A percentile compares a stretch with the other conserved stretches of the same genome.
Conservation (phyloP, 208 protist species). For the Leptomonas seymouri region DNA sequence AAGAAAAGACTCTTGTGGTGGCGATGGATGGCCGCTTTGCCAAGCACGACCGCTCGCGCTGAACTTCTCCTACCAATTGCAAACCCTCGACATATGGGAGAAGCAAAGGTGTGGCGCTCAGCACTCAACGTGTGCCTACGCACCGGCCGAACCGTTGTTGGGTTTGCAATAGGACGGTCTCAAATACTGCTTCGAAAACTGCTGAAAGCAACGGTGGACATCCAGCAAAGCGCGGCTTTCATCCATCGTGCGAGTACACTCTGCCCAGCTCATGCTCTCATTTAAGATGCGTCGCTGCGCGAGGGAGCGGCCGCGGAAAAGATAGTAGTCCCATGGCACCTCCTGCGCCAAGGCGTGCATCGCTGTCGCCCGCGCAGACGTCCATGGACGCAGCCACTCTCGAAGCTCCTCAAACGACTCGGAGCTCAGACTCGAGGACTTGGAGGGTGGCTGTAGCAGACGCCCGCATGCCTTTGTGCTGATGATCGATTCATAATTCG, state of each 20-base stretch:
- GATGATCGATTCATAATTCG: slow-evolving; percentile 29
- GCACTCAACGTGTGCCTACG: neutral
- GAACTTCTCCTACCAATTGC: too few species aligned
- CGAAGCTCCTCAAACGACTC: slow-evolving; percentile 36
- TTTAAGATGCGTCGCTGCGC: slow-evolving; percentile 18
- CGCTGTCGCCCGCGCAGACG: slow-evolving; percentile 15
- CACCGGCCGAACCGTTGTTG: neutral
- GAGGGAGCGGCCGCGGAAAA: slow-evolving; percentile 50
- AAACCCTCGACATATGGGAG: too few species aligned
- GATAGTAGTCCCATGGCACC: slow-evolving; percentile 83
- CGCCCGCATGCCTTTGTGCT: slow-evolving; percentile 45
- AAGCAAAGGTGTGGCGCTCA: too few species aligned
- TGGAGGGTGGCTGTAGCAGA: slow-evolving; percentile 32
- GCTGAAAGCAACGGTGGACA: slow-evolving; percentile 46
- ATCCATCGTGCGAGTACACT: slow-evolving; percentile 38
- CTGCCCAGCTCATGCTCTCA: slow-evolving; percentile 40
- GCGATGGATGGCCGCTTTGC: neutral
- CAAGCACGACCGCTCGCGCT: neutral
- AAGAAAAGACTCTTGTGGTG: too few species aligned
- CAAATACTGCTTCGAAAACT: slow-evolving; percentile 27
- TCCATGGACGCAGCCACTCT: slow-evolving; percentile 72
- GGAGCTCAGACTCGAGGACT: slow-evolving; percentile 9
- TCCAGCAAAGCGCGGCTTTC: slow-evolving; percentile 37
- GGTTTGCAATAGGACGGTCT: slow-evolving; percentile 13
- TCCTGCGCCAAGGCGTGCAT: slow-evolving; percentile 46